Evolutionary conservation across 164 flowering plant genomes (phyloP), one percentile per base, ranked within the genome.

Genomic region (Aristolochia contorta): DNA sequence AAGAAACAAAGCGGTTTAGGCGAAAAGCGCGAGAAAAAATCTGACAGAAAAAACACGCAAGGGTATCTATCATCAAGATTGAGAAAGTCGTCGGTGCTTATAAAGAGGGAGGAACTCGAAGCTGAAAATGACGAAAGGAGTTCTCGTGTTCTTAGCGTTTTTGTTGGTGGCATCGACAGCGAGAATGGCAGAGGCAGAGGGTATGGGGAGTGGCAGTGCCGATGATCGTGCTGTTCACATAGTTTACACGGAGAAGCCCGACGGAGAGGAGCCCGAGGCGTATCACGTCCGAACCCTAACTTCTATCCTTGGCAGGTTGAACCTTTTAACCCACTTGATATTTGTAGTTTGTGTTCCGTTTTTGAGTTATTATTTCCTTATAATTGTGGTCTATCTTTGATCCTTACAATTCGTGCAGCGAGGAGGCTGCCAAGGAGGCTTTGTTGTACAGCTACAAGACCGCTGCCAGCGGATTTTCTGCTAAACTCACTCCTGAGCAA

Each of bases 381-480:
- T 20, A 37, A 37, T 21, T 9, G 2, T 23, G 23, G 20, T 58
- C 19, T 18, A 8, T 30, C 13, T 57, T 20, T 32, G 12, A 32
- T 43, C 16, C 20, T 49, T 54, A 14, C 25, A n/a, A 14, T 45
- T 49, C 20, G 51, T 47, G 37, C 67, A 89, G 97, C 64, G 97
- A 86, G 76, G 92, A 80, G 60, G 96, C 94, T 22, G 98, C 98
- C 0, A 84, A 77, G 72, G 84, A 78, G 49, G 85, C 94, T 49
- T 65, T 93, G 70, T 1, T 93, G 18, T 93, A 93, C 64, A 79
- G 79, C 58, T 93, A 93, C 75, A 89, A 86, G 82, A 72, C 53
- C n/a, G 97, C 90, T 19, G 96, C 94, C 0, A 80, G 77, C 65
- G 98, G 98, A 12, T 93, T 89, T 75, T 87, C 98, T 0, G 96